phyloP scores from a whole-genome alignment of 2,329 filamentous ascomycete species.

The Colletotrichum sp. region DNA sequence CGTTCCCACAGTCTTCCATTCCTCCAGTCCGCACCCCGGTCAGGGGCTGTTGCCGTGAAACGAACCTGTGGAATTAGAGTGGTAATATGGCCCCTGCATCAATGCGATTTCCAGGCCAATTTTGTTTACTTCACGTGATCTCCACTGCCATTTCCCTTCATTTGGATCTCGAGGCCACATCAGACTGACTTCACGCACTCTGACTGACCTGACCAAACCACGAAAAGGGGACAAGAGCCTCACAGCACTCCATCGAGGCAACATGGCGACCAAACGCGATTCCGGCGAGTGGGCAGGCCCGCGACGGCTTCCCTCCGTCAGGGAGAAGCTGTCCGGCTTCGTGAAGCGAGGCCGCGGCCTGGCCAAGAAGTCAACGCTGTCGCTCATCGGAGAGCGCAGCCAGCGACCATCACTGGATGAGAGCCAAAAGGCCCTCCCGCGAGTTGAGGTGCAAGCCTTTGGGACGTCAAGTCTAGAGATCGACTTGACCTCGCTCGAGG shows the following conservation, averaged over 20 bases:
- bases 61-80: neutral
- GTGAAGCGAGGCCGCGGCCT: neutral
- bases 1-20: neutral
- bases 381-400: neutral
- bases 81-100: slow-evolving; percentile 11
- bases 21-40: neutral
- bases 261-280: slow-evolving; percentile 12
- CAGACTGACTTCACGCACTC: neutral
- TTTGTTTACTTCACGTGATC: slow-evolving; percentile 20
- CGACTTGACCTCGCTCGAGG: slow-evolving; percentile 10
- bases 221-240: neutral
- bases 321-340: slow-evolving; percentile 12
- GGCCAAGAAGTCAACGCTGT: slow-evolving; percentile 16
- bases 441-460: slow-evolving; percentile 13
- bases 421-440: neutral
- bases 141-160: neutral
- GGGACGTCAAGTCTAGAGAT: slow-evolving; percentile 9
- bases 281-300: slow-evolving; percentile 1
- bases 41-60: slow-evolving; percentile 8
- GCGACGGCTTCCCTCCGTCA: slow-evolving; percentile 6
- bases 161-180: neutral
- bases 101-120: slow-evolving; percentile 19
- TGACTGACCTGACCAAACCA: neutral
- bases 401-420: slow-evolving; percentile 3
- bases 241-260: neutral